phyloP scores from a whole-genome alignment of 805 yeast genomes.

The Kuraishia hungarica region DNA sequence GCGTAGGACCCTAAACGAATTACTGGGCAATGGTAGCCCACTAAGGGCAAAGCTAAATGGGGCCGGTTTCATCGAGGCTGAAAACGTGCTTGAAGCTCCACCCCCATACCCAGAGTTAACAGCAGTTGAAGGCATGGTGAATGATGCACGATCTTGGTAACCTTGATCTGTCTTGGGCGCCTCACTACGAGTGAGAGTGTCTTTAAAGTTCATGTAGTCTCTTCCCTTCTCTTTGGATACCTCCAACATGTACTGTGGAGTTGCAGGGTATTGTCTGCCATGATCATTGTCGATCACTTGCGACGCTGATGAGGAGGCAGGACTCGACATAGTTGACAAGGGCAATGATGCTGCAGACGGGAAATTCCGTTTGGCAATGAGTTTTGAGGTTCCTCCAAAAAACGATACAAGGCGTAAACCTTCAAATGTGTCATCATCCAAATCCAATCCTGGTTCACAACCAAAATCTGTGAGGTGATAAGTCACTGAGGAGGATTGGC shows the following conservation, averaged over 20 bases:
- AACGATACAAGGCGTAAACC: conserved; percentile 26
- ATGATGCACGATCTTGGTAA: background rate
- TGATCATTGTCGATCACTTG: conserved; percentile 36
- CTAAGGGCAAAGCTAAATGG: background rate
- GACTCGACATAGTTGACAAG: conserved; percentile 30
- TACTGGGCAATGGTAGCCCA: background rate
- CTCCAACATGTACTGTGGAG: conserved; percentile 61
- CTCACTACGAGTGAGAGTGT: conserved; percentile 9
- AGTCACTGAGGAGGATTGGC: conserved; percentile 8
- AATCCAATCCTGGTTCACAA: conserved; percentile 44
- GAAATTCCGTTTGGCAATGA: conserved; percentile 10
- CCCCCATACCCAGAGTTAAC: background rate
- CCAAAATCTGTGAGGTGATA: conserved; percentile 66
- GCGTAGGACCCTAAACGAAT: conserved; percentile 60
- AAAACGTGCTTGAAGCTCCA: background rate
- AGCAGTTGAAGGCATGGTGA: background rate
- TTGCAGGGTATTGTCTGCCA: conserved; percentile 42
- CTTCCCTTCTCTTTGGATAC: conserved; percentile 14
- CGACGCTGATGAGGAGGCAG: conserved; percentile 48
- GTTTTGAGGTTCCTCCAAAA: conserved; percentile 15
- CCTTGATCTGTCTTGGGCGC: background rate
- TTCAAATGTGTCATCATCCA: conserved; percentile 41
- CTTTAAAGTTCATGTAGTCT: conserved; percentile 56
- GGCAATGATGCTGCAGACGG: background rate
- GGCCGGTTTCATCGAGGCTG: background rate